Base-by-base conservation (phyloP, 768 basidiomycete genomes). In the Russula griseocarnosa region DNA sequence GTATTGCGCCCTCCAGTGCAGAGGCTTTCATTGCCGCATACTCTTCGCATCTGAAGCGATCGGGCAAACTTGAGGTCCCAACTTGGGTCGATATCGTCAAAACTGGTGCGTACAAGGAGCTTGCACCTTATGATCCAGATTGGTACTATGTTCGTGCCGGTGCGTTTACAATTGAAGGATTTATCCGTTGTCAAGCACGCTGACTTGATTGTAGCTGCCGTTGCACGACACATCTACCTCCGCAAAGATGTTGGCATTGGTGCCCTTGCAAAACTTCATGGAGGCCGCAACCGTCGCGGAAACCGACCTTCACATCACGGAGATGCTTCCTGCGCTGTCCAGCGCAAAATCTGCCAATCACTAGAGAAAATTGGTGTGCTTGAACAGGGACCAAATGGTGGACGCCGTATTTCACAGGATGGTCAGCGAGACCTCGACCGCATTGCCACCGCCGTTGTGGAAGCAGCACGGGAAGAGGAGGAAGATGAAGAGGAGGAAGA, bases 91-190 rank as follows among this genome's bases (percentile, higher is more conserved):
- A 97, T 77, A 80, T 98, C 71, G 97, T 99, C 76, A 99, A 99
- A 84, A 99, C 97, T 66, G 96, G 92, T 75, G 81, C 90, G 65
- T 94, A 82, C 84, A 98, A 98, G 79, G 97, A 99, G 80, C 92
- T 97, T 66, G 96, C 95, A 59, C 97, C 97, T 60, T 98, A 98
- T 80, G 94, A 98, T 79, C 91, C 93, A 49, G 97, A 99, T 78
- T 99, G 97, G 97, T 99, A 87, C 85, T 99, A 98, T 80, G 83
- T 96, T 76, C 93, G 97, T 73, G 92, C 96, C 79, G 95, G 95
- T 97, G 73, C 75, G 86, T 83, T 47, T 24, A 22, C 5, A 32
- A 18, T 30, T 24, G n/a, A 18, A 13, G 51, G 47, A 16, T 30
- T 42, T 16, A 3, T 24, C 40, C 38, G 22, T 32, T 16, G 32